Evolutionary conservation across 108 stramenopile genomes (phyloP).

Genomic region (Cyclostephanos invisitatus): DNA sequence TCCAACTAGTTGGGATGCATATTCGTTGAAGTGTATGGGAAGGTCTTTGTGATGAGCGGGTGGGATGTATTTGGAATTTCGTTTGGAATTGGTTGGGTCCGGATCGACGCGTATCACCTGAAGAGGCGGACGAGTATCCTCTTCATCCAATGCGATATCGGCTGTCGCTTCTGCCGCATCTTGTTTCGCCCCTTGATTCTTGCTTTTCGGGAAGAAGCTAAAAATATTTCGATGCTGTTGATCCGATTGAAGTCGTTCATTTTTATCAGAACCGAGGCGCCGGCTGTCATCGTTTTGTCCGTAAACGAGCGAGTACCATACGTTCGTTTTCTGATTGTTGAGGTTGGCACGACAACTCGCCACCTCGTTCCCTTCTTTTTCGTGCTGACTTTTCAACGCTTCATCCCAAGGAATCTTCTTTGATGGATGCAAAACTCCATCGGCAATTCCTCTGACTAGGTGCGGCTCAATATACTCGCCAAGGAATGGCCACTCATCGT

Average conservation of each 20-base stretch:
- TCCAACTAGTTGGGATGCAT: slow-evolving; percentile 40
- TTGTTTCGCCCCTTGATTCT: slow-evolving; percentile 7
- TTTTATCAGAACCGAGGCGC: neutral
- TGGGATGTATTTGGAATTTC: slow-evolving; percentile 6
- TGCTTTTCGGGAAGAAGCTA: slow-evolving; percentile 37
- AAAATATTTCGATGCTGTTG: slow-evolving; percentile 26
- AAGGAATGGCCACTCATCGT: slow-evolving; percentile 47
- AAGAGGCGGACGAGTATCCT: slow-evolving; percentile 37
- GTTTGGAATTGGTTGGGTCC: neutral
- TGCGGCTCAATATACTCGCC: slow-evolving; percentile 38
- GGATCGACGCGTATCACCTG: slow-evolving; percentile 33
- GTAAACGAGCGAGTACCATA: slow-evolving; percentile 39
- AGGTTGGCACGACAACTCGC: slow-evolving; percentile 10
- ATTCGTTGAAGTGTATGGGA: slow-evolving; percentile 51
- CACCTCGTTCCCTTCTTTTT: neutral
- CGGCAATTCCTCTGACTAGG: slow-evolving; percentile 41
- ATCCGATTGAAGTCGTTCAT: neutral
- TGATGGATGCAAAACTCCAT: slow-evolving; percentile 51
- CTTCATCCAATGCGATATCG: neutral
- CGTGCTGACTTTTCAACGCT: slow-evolving; percentile 5
- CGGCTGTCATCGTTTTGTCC: slow-evolving; percentile 1
- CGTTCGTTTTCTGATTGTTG: slow-evolving; percentile 14
- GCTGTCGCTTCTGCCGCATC: neutral
- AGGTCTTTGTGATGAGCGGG: slow-evolving; percentile 40
- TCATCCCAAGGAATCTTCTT: slow-evolving; percentile 44